A percentile compares a stretch with the other conserved stretches of the same genome.
Conservation (phyloP, 768 basidiomycete species). For the Clitopilus passeckerianus region DNA sequence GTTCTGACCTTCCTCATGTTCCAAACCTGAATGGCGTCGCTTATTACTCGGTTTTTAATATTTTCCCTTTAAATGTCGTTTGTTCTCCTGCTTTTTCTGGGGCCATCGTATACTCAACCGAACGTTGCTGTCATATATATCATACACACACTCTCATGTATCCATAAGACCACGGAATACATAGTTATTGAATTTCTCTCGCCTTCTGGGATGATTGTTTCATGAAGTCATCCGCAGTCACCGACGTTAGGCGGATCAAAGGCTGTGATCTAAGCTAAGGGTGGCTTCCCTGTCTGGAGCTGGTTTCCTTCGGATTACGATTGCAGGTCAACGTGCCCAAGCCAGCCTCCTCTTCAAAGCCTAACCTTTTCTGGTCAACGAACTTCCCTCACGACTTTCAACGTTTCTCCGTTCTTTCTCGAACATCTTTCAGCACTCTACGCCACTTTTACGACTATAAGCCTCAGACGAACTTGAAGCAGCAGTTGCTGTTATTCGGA, state of each 20-base stretch:
- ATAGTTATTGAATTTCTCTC: not conserved
- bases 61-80: not conserved
- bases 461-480: not conserved
- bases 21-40: not conserved
- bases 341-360: not conserved
- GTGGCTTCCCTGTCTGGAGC: not conserved
- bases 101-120: not conserved
- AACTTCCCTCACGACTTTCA: not conserved
- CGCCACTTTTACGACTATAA: not conserved
- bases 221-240: not conserved
- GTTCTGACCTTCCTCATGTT: not conserved
- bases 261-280: not conserved
- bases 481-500: not conserved
- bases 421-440: not conserved
- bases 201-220: too few relatives aligned
- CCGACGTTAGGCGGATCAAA: not conserved
- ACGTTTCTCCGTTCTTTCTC: not conserved
- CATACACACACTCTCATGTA: not conserved
- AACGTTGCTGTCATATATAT: not conserved
- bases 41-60: not conserved
- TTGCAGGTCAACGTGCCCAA: slow-evolving; percentile 1
- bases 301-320: not conserved
- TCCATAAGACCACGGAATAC: not conserved
- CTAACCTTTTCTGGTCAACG: not conserved
- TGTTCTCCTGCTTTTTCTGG: too few relatives aligned